Evolutionary conservation across 2,329 filamentous ascomycete species (phyloP).

Genomic region (Calonectria montana): DNA sequence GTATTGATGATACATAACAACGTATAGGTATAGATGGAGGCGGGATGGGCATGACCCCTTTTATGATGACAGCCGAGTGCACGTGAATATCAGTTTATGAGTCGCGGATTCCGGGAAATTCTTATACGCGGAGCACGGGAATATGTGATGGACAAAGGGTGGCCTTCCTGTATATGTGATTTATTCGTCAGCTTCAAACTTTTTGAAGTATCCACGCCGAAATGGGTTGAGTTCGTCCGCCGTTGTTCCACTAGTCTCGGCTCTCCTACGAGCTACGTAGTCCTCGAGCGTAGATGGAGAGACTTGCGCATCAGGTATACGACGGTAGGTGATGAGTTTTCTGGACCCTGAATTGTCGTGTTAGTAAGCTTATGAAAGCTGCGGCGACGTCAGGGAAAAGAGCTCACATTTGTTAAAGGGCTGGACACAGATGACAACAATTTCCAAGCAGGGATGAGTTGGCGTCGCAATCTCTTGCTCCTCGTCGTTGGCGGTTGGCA

Average conservation of each 20-base stretch:
- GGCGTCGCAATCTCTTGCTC: slow-evolving; percentile 82
- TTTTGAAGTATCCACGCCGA: slow-evolving; percentile 68
- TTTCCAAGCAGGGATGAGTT: slow-evolving; percentile 77
- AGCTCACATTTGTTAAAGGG: slow-evolving; percentile 85
- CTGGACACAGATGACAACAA: slow-evolving; percentile 84
- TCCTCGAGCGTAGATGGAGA: slow-evolving; percentile 54
- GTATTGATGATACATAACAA: slow-evolving; percentile 28
- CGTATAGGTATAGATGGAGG: slow-evolving; percentile 37
- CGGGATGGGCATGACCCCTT: slow-evolving; percentile 29
- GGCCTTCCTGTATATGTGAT: slow-evolving; percentile 34
- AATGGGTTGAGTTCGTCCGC: slow-evolving; percentile 72
- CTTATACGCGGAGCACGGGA: slow-evolving; percentile 37
- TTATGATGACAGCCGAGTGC: slow-evolving; percentile 33
- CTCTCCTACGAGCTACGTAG: slow-evolving; percentile 45
- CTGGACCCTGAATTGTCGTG: slow-evolving; percentile 75
- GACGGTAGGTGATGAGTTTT: slow-evolving; percentile 85
- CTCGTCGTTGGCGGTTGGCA: slow-evolving; percentile 89
- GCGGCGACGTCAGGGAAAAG: not conserved
- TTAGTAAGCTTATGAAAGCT: slow-evolving; percentile 9
- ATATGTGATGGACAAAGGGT: slow-evolving; percentile 38
- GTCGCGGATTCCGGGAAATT: slow-evolving; percentile 28
- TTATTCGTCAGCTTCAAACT: slow-evolving; percentile 57
- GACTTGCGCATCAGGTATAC: slow-evolving; percentile 71
- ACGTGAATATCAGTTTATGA: slow-evolving; percentile 26
- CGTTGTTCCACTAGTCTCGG: slow-evolving; percentile 56